Evolutionary conservation across 768 basidiomycete genomes (phyloP).

Genomic region (Lactarius deliciosus): DNA sequence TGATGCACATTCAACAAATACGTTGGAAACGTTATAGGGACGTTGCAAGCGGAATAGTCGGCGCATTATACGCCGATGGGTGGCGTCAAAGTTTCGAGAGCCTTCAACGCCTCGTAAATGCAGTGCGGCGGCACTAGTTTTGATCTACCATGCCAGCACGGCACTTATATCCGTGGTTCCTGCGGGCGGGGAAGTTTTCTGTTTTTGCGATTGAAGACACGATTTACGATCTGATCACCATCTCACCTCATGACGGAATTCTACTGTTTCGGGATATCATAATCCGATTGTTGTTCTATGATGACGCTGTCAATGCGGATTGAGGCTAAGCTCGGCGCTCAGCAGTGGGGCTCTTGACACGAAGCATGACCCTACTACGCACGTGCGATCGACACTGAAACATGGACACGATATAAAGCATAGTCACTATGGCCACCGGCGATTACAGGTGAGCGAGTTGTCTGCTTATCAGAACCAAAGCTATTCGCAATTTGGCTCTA

Average conservation of each 20-base stretch:
- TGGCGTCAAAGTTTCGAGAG: constrained; percentile 47
- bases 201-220: constrained; percentile 6
- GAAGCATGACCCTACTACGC: neutral
- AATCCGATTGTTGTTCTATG: constrained; percentile 18
- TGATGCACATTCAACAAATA: neutral
- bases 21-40: constrained; percentile 40
- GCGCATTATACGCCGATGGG: constrained; percentile 49
- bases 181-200: constrained; percentile 20
- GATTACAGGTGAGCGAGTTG: no score
- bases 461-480: no score
- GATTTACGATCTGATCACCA: constrained; percentile 15
- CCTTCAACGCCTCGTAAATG: constrained; percentile 42
- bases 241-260: constrained; percentile 14
- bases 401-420: no score
- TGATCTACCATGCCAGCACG: constrained; percentile 10
- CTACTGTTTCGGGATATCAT: constrained; percentile 16
- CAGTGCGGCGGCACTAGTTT: constrained; percentile 33
- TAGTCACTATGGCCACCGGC: no score
- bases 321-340: no score
- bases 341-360: neutral
- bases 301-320: neutral
- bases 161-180: constrained; percentile 14
- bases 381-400: neutral
- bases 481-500: no score
- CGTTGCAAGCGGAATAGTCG: constrained; percentile 50